These are phyloP conservation scores for Ormosia emarginata DNA, from an alignment of 306 rosid species.

Conservation along the genomic window DNA sequence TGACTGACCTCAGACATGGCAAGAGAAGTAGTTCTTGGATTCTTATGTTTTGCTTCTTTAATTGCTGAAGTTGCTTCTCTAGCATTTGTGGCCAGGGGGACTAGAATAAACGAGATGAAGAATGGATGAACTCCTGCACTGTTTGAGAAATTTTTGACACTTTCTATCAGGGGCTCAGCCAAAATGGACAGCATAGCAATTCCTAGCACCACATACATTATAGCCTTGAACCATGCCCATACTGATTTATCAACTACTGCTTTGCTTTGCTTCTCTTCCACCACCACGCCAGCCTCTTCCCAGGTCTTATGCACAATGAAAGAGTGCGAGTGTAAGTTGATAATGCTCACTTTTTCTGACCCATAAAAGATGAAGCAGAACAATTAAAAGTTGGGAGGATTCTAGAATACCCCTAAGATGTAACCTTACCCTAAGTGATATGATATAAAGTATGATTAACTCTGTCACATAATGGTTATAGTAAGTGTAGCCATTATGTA, in stretches of 20 bases:
- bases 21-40: slow-evolving; percentile 37
- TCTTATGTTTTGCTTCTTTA: slow-evolving; percentile 28
- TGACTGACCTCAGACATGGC: slow-evolving; percentile 47
- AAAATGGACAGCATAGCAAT: slow-evolving; percentile 40
- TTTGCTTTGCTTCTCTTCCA: slow-evolving; percentile 24
- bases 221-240: slow-evolving; percentile 34
- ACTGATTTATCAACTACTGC: slow-evolving; percentile 22
- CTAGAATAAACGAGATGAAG: slow-evolving; percentile 43
- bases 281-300: slow-evolving; percentile 29
- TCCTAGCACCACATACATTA: slow-evolving; percentile 23
- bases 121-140: slow-evolving; percentile 34
- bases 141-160: slow-evolving; percentile 39
- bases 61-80: slow-evolving; percentile 45
- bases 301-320: slow-evolving; percentile 15
- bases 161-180: slow-evolving; percentile 51
- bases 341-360: not conserved
- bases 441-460: too few relatives aligned
- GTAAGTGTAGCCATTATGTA: too few relatives aligned
- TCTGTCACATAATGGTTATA: too few relatives aligned
- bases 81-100: slow-evolving; percentile 50
- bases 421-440: too few relatives aligned
- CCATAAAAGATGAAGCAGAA: not conserved
- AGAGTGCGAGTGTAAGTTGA: not conserved
- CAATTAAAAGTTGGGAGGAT: not conserved
- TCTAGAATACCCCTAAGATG: too few relatives aligned